Evolutionary conservation across 345 rosid genomes (phyloP).

Genomic region (Kandelia obovata): DNA sequence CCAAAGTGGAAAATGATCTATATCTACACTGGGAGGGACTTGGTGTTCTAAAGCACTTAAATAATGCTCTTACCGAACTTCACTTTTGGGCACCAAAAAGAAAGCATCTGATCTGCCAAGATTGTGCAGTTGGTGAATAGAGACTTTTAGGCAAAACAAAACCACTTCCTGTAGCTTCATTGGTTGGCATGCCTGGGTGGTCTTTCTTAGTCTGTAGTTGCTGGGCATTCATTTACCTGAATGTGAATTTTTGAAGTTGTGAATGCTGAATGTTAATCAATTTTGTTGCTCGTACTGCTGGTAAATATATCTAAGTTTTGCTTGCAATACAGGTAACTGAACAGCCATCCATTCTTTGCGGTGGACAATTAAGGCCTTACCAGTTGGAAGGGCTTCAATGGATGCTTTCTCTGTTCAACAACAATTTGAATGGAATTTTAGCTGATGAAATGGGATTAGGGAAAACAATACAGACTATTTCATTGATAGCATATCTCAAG

Average conservation of each 20-base stretch:
- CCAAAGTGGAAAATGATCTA: neutral
- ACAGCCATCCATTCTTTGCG: conserved; percentile 88
- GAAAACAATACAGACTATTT: conserved; percentile 94
- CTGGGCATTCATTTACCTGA: neutral
- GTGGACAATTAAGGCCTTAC: conserved; percentile 90
- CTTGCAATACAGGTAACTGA: conserved; percentile 67
- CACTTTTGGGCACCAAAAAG: neutral
- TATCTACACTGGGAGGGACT: neutral
- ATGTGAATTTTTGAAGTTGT: conserved; percentile 3
- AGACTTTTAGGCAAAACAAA: neutral
- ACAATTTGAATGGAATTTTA: conserved; percentile 94
- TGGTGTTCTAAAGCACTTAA: neutral
- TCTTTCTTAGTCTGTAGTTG: neutral
- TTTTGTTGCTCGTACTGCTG: neutral
- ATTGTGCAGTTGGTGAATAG: neutral
- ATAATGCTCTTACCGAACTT: neutral
- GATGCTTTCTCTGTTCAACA: conserved; percentile 97
- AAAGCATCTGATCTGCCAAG: neutral
- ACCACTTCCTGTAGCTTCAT: neutral
- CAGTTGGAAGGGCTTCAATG: conserved; percentile 99
- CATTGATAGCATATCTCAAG: conserved; percentile 82
- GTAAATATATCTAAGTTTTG: conserved; percentile 14
- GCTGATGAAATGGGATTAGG: conserved; percentile 99
- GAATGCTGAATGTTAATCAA: neutral
- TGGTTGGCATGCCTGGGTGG: neutral